Conservation (phyloP, 345 rosid genomes). For the Citrus reticulata region DNA sequence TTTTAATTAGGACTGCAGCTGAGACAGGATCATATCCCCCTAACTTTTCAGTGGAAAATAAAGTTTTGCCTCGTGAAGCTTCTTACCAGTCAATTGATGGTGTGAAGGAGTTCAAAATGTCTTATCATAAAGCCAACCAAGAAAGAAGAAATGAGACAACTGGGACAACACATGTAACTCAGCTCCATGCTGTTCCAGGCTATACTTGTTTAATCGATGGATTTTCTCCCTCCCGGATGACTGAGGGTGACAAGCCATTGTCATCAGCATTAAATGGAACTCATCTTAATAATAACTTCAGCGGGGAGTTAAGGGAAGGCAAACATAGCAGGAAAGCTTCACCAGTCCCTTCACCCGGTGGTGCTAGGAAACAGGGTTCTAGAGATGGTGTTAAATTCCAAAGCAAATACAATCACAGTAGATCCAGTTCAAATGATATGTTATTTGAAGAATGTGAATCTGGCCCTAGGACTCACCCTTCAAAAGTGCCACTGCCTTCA, state of each 20-base stretch:
- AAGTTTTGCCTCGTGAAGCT: slow-evolving; percentile 31
- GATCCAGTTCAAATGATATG: slow-evolving; percentile 36
- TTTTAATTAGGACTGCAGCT: slow-evolving; percentile 30
- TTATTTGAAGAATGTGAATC: slow-evolving; percentile 36
- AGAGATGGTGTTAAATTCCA: slow-evolving; percentile 19
- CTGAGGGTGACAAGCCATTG: slow-evolving; percentile 25
- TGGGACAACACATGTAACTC: slow-evolving; percentile 41
- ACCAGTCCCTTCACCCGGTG: slow-evolving; percentile 27
- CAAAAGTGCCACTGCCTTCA: slow-evolving; percentile 31
- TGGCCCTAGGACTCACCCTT: slow-evolving; percentile 24
- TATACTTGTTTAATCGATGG: slow-evolving; percentile 45
- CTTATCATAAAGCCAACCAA: slow-evolving; percentile 32
- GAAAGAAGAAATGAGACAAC: slow-evolving; percentile 39
- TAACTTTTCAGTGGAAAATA: slow-evolving; percentile 23
- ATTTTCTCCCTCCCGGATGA: slow-evolving; percentile 19
- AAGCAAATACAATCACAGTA: slow-evolving; percentile 23
- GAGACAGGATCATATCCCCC: slow-evolving; percentile 24
- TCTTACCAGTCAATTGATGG: slow-evolving; percentile 33
- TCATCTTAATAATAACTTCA: slow-evolving; percentile 11
- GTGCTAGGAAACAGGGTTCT: slow-evolving; percentile 9
- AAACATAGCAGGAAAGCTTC: slow-evolving; percentile 22
- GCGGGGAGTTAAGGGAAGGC: slow-evolving; percentile 23
- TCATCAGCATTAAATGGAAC: slow-evolving; percentile 27
- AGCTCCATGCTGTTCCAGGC: slow-evolving; percentile 48
- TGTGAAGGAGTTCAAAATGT: slow-evolving; percentile 52